Base-by-base conservation (phyloP, 768 basidiomycete genomes). In the Lactarius evosmus region DNA sequence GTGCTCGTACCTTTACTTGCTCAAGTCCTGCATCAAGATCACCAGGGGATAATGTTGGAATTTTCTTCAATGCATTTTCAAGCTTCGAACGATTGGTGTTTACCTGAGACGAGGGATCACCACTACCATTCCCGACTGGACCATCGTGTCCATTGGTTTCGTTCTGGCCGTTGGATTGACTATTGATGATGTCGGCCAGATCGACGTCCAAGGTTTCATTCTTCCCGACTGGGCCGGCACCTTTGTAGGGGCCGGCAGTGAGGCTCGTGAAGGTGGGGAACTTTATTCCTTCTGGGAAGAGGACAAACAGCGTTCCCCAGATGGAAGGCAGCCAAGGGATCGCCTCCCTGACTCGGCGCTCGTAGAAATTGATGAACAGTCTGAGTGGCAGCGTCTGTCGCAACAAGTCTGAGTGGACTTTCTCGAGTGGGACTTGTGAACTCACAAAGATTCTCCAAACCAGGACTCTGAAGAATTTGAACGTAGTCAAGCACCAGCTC, bases 271-370 rank as follows among this genome's bases (percentile, higher is more conserved):
- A 9, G 27, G 38, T 55, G 14, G 66, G 66, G 27, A 56, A 25
- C 16, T 52, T 55, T 40, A 67, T 65, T 5, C 67, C 67, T 14
- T 34, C 7, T 3, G 67, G 65, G 57, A 68, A 68, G n/a, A 68
- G 65, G 14, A 7, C 1, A 9, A n/a, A 4, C 32, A 66, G 29
- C 11, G 51, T 59, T 17, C 61, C 50, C 46, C 44, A 58, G 41
- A 67, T 63, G 36, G 66, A 67, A 22, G 67, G 67, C n/a, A 68
- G 36, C 61, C 55, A 67, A 14, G 67, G 66, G 41, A 46, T 22
- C 27, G 5, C 11, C 25, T 25, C 22, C 36, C 67, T 34, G 58
- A 68, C 27, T 30, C 46, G 34, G 14, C 19, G 16, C 46, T 68
- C 67, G 32, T 67, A 68, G 56, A 68, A 63, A 36, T 50, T 49